A percentile compares a stretch with the other conserved stretches of the same genome.
Conservation (phyloP, 2,329 filamentous ascomycete genomes). For the Aspergillus sp. region DNA sequence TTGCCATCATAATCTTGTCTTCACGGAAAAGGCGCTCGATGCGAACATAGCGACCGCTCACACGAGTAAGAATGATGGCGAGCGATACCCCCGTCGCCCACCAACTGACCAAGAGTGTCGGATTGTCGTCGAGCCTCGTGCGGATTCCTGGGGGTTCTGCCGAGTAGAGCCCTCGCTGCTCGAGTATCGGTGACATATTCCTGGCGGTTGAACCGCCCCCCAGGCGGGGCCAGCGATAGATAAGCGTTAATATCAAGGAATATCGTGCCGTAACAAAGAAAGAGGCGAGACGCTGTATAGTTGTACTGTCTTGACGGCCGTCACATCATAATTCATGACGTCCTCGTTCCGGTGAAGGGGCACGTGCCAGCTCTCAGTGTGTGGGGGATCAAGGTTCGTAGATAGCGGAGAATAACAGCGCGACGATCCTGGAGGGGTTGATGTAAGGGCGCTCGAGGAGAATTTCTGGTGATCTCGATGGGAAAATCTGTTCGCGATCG, state of each 20-base stretch:
- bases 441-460: neutral
- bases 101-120: conserved; percentile 94
- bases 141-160: conserved; percentile 56
- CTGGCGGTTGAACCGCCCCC: conserved; percentile 40
- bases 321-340: conserved; percentile 19
- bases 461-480: neutral
- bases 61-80: conserved; percentile 80
- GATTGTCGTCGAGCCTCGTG: conserved; percentile 68
- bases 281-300: neutral
- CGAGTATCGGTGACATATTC: conserved; percentile 31
- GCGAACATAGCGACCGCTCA: conserved; percentile 81
- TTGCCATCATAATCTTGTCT: conserved; percentile 82
- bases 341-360: neutral
- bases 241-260: conserved; percentile 8
- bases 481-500: neutral
- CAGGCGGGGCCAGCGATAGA: conserved; percentile 37
- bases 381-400: conserved; percentile 12
- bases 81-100: conserved; percentile 87
- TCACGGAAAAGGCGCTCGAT: conserved; percentile 85
- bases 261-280: conserved; percentile 3
- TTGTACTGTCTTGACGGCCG: neutral
- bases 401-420: conserved; percentile 10
- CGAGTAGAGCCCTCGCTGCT: conserved; percentile 51
- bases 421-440: conserved; percentile 1
- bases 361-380: conserved; percentile 12